Base-by-base conservation (phyloP, 1,139 yeast genomes). In the Yamadazyma oceani region DNA sequence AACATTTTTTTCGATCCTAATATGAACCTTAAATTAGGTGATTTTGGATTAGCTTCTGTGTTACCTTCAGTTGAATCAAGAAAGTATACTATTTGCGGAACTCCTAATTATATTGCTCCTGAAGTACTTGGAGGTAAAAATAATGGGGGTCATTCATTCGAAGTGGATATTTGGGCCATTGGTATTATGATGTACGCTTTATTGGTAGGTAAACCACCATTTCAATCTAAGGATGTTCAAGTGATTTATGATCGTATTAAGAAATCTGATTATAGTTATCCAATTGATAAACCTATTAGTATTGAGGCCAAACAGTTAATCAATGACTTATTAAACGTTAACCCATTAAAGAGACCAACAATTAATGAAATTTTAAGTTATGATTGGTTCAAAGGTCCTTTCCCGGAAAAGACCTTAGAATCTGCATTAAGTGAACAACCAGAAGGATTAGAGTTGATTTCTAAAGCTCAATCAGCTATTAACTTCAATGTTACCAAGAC, bases 101-200 rank as follows among this genome's bases (percentile, higher is more conserved):
- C 98, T 12, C 98, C 98, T 43, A 92, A 92, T 64, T 92, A 92
- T 60, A 92, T 92, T 58, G 97, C 97, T 0, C 98, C 98, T 8
- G 98, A 92, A 64, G 96, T 92, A 12, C 71, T 92, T 47, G 86
- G 89, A 34, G 96, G 96, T 19, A 87, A 88, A 54, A 78, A 75
- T 38, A 80, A 84, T 22, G 97, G 97, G 3, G 53, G 53, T 11
- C 97, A 92, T 62, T 82, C 95, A 40, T 89, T 82, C 57, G 96
- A 89, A 60, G 97, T 89, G 29, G 98, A 92, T 60, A 79, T 88
- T 49, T 92, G 98, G 98, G 95, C 97, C 6, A 81, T 89, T 51
- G 98, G 98, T 44, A 87, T 92, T 43, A 92, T 92, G 88, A 74
- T 92, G 70, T 92, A 85, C 56, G 95, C 97, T 5, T 75, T 92